Conservation (phyloP, 495 filamentous ascomycete genomes). For the Amphirosellinia nigrospora region DNA sequence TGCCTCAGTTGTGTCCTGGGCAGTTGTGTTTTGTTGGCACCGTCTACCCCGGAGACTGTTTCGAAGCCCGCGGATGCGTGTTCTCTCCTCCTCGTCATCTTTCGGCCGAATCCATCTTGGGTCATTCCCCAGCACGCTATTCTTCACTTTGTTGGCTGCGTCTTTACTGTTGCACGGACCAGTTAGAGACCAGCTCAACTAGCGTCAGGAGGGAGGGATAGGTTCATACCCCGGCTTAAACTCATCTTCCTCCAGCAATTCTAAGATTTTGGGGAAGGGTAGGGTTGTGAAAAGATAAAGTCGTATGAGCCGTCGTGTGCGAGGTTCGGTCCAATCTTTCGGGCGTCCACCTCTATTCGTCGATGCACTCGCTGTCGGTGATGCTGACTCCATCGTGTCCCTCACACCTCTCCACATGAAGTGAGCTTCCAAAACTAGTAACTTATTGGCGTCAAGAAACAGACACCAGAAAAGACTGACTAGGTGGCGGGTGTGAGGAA, state of each 20-base stretch:
- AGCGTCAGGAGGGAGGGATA: neutral
- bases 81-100: slow-evolving; percentile 49
- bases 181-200: slow-evolving; percentile 24
- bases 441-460: slow-evolving; percentile 3
- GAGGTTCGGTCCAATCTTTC: slow-evolving; percentile 51
- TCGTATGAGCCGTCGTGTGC: slow-evolving; percentile 50
- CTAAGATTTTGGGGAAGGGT: slow-evolving; percentile 51
- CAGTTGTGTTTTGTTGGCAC: slow-evolving; percentile 11
- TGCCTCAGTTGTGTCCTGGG: neutral
- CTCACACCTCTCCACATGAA: slow-evolving; percentile 11
- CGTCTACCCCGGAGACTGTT: slow-evolving; percentile 33
- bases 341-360: slow-evolving; percentile 50
- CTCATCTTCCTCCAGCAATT: slow-evolving; percentile 49
- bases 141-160: slow-evolving; percentile 56
- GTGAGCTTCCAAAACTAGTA: neutral
- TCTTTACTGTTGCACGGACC: slow-evolving; percentile 42
- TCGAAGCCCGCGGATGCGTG: slow-evolving; percentile 43
- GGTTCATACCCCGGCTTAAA: slow-evolving; percentile 47
- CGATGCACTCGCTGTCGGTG: slow-evolving; percentile 38
- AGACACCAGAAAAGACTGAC: neutral
- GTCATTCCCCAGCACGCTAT: slow-evolving; percentile 54
- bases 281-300: slow-evolving; percentile 54
- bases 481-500: neutral
- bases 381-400: slow-evolving; percentile 37
- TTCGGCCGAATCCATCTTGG: slow-evolving; percentile 54